A percentile compares a stretch with the other conserved stretches of the same genome.
Conservation (phyloP, 352 stramenopile genomes). For the Phytopythium sindhum region DNA sequence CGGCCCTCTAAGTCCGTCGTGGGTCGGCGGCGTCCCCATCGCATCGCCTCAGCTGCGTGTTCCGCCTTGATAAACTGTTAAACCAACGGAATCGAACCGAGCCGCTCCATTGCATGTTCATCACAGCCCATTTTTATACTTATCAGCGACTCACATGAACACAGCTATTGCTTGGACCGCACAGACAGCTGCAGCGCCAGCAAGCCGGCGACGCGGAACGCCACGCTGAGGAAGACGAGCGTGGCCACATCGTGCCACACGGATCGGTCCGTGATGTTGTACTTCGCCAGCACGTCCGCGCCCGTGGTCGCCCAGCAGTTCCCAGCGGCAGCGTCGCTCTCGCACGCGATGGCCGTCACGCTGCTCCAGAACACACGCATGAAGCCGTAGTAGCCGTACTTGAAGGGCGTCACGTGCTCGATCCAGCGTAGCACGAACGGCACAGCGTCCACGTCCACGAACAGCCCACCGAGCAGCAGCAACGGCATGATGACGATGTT, state of each 20-base stretch:
- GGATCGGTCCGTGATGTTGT: slow-evolving; percentile 31
- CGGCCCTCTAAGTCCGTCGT: slow-evolving; percentile 12
- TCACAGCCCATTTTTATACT: not conserved
- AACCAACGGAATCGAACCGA: not conserved
- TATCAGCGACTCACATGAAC: not conserved
- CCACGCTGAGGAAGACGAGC: slow-evolving; percentile 30
- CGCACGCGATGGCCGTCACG: slow-evolving; percentile 23
- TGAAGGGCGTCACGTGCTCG: slow-evolving; percentile 40
- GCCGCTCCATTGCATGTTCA: not conserved
- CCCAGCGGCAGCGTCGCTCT: slow-evolving; percentile 4
- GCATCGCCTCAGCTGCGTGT: not conserved
- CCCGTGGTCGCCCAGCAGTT: slow-evolving; percentile 30
- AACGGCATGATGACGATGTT: slow-evolving; percentile 46
- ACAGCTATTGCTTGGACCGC: slow-evolving; percentile 13
- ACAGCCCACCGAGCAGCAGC: slow-evolving; percentile 42
- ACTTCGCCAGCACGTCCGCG: slow-evolving; percentile 33
- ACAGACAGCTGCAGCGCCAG: slow-evolving; percentile 24
- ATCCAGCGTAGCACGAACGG: slow-evolving; percentile 40
- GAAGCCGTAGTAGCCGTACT: slow-evolving; percentile 46
- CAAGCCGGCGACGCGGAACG: slow-evolving; percentile 38
- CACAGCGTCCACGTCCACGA: slow-evolving; percentile 33
- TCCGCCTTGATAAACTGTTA: not conserved
- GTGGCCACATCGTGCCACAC: slow-evolving; percentile 26
- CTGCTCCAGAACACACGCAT: slow-evolving; percentile 37
- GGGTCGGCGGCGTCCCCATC: not conserved